Percentiles rank a stretch among this genome's conserved stretches.
Conservation (phyloP, 768 basidiomycete genomes). For the Tulasnella sp. region DNA sequence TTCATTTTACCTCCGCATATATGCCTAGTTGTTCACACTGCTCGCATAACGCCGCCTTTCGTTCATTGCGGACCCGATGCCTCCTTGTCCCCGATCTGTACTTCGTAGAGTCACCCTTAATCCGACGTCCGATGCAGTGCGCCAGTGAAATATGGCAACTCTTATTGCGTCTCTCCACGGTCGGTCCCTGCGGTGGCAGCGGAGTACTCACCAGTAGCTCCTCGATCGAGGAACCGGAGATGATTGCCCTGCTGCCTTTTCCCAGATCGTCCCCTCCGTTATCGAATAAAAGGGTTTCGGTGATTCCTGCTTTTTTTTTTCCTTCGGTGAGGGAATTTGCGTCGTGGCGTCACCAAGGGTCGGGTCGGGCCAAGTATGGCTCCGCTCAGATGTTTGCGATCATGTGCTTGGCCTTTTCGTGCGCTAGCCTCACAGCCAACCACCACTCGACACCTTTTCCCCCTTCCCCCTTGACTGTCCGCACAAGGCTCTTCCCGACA, state of each 20-base stretch:
- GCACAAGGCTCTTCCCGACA: too few relatives aligned
- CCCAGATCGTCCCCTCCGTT: not conserved
- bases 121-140: not conserved
- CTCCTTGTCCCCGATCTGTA: not conserved
- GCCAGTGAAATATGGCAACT: not conserved
- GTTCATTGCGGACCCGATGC: not conserved
- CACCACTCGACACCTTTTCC: not conserved
- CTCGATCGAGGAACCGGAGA: not conserved
- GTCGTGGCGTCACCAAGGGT: not conserved
- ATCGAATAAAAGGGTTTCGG: not conserved
- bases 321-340: not conserved
- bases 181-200: too few relatives aligned
- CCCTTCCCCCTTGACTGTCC: not conserved
- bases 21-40: not conserved
- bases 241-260: not conserved
- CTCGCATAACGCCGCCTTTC: not conserved
- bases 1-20: not conserved
- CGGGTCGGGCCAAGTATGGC: too few relatives aligned
- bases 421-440: not conserved
- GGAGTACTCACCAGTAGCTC: not conserved
- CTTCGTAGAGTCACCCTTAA: not conserved
- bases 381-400: not conserved
- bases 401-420: not conserved
- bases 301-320: not conserved
- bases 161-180: not conserved